A percentile compares a stretch with the other conserved stretches of the same genome.
phyloP scores from a whole-genome alignment of 108 stramenopile genomes.

The Asterionellopsis glacialis region DNA sequence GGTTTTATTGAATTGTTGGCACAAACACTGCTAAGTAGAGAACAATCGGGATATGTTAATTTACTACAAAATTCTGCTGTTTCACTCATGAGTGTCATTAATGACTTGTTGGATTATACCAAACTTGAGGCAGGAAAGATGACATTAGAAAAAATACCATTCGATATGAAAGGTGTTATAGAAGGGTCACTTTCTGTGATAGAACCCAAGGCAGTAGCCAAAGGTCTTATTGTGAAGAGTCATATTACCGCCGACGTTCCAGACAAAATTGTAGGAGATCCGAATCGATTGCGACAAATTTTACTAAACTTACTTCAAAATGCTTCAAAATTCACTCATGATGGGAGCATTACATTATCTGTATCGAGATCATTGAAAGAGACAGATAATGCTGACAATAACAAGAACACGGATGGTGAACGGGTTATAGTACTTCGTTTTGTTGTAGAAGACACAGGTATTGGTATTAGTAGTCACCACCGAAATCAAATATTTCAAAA shows the following conservation, averaged over 20 bases:
- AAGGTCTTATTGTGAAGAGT: conserved; percentile 10
- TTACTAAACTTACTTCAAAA: conserved; percentile 53
- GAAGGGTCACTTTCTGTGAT: conserved; percentile 35
- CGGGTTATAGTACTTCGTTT: conserved; percentile 21
- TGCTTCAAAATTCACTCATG: conserved; percentile 54
- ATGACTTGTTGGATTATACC: conserved; percentile 40
- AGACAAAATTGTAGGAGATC: conserved; percentile 30
- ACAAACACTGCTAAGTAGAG: conserved; percentile 18
- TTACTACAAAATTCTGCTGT: conserved; percentile 25
- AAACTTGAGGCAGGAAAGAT: conserved; percentile 54
- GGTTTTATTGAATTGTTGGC: conserved; percentile 56
- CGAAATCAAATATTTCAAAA: conserved; percentile 35
- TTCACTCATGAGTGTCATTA: conserved; percentile 42
- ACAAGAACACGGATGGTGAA: no score
- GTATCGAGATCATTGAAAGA: neutral
- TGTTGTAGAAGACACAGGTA: conserved; percentile 47
- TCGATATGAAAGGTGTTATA: conserved; percentile 27
- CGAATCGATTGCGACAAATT: conserved; percentile 51
- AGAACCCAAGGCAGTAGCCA: conserved; percentile 19
- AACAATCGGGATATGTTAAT: conserved; percentile 31
- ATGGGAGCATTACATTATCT: conserved; percentile 21
- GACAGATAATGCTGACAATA: no score
- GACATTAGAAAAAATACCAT: conserved; percentile 39
- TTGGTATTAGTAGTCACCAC: conserved; percentile 35
- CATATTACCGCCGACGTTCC: conserved; percentile 18